These are phyloP conservation scores for Termitomyces sp. DNA, from an alignment of 768 basidiomycete genomes.

Conservation along the genomic window DNA sequence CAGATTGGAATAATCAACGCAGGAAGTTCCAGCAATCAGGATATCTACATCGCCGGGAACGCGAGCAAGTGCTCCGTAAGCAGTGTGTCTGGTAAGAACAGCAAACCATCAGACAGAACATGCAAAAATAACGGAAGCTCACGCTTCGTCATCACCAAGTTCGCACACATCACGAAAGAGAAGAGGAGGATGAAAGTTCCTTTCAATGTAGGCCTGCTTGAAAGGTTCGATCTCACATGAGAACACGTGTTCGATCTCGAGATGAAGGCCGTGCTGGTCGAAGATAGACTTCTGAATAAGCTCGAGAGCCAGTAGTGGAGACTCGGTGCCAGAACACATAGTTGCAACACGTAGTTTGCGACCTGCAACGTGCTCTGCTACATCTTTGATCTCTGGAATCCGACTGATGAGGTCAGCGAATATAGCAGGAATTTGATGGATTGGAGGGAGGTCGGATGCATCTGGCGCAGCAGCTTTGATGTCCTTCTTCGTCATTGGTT, in stretches of 20 bases:
- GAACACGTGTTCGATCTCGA: constrained; percentile 88
- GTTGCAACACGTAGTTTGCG: constrained; percentile 90
- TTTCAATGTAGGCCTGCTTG: constrained; percentile 96
- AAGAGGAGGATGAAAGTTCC: constrained; percentile 90
- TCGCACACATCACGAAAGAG: constrained; percentile 94
- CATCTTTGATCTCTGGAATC: constrained; percentile 58
- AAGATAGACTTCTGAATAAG: constrained; percentile 74
- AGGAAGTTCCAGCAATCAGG: constrained; percentile 90
- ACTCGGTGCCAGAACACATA: constrained; percentile 97
- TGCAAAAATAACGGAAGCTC: constrained; percentile 21
- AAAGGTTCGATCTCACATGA: constrained; percentile 97
- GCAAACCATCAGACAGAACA: constrained; percentile 4
- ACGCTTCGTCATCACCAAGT: constrained; percentile 75
- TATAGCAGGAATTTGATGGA: constrained; percentile 63
- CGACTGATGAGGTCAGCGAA: constrained; percentile 69
- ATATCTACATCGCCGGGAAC: constrained; percentile 92
- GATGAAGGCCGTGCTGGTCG: constrained; percentile 54
- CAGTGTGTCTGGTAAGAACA: constrained; percentile 61
- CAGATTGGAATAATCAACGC: constrained; percentile 95
- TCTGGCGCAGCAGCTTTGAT: constrained; percentile 43
- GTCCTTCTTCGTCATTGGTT: constrained; percentile 23
- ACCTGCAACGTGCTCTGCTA: constrained; percentile 63
- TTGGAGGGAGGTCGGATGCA: constrained; percentile 68
- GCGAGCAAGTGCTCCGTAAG: constrained; percentile 78
- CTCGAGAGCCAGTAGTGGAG: constrained; percentile 85